Conservation (phyloP, 495 filamentous ascomycete species). For the Lentithecium fluviatile region DNA sequence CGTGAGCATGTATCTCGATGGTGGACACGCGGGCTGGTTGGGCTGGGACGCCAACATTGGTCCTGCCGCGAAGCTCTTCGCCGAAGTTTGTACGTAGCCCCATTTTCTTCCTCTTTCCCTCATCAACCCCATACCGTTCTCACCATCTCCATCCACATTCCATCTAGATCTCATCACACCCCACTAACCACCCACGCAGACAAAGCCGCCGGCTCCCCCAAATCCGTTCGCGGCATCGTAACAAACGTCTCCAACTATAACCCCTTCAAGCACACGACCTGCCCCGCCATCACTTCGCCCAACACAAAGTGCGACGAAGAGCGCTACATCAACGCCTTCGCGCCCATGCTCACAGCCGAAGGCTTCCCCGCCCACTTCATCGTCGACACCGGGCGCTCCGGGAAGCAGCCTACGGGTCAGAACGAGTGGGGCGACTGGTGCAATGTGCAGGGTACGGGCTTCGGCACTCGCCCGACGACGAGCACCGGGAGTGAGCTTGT, state of each 20-base stretch:
- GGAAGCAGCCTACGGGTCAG: conserved; percentile 57
- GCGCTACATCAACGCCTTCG: conserved; percentile 65
- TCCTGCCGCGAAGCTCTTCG: conserved; percentile 69
- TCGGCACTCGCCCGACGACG: conserved; percentile 65
- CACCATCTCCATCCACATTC: too few relatives aligned
- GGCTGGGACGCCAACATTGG: conserved; percentile 74
- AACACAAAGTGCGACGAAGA: conserved; percentile 65
- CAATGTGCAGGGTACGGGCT: conserved; percentile 71
- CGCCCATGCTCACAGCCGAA: conserved; percentile 54
- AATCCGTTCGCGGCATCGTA: conserved; percentile 65
- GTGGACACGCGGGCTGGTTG: conserved; percentile 76
- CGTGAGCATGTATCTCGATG: conserved; percentile 79
- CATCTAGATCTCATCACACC: too few relatives aligned
- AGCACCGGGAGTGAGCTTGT: conserved; percentile 59
- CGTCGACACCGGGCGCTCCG: conserved; percentile 64
- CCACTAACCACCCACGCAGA: conserved; percentile 34
- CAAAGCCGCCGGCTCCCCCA: conserved; percentile 61
- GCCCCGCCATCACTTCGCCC: conserved; percentile 49
- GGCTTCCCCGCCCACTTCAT: conserved; percentile 75
- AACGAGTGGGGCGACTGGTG: conserved; percentile 78
- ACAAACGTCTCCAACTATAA: conserved; percentile 82
- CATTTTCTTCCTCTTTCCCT: too few relatives aligned
- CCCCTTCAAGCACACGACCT: conserved; percentile 38
- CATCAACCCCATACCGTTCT: too few relatives aligned
- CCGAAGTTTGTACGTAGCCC: conserved; percentile 51